Base-by-base conservation (phyloP, 768 basidiomycete species). In the Boletus reticuloceps region DNA sequence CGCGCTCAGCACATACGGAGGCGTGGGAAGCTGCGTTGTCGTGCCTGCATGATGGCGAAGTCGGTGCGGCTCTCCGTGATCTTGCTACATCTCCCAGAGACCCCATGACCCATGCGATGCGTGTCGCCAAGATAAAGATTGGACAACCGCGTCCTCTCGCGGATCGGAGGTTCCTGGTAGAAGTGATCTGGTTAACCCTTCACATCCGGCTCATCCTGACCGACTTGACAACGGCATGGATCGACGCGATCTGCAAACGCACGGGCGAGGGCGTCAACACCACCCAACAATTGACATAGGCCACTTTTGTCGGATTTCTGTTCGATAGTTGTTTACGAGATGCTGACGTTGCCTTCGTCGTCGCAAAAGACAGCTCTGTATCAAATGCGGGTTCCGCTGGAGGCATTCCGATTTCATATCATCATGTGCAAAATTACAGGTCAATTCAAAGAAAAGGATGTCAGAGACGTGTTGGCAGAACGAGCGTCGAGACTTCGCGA, bases 11-110 rank as follows among this genome's bases (percentile, higher is more conserved):
- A 0, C 85, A 88, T 58, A 69, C 69, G 8, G 68, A 77, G 31
- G 85, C 86, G 1, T 88, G 82, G 79, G 80, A 88, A 50, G 78
- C 82, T 0, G 80, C 85, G 1, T 75, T 82, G 56, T 75, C 83
- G 0, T 78, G 68, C 53, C 69, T 86, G 5, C 79, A 79, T 51
- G 71, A 77, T 39, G 67, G 72, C 47, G 83, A 86, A 64, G 63
- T 83, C 64, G 64, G 73, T 0, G 50, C 54, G 5, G 64, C 67
- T 12, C 41, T 64, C 10, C 25, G 19, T 4, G 63, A 82, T 56
- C 76, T 74, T 2, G 44, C 58, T 0, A 65, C 47, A 14, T 70
- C 74, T 7, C 77, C 80, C 3, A 64, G 73, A 36, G 63, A 72
- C 19, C 83, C 80, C 0, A 61, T 77, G 55, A 74, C 78, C 49